A percentile compares a stretch with the other conserved stretches of the same genome.
Evolutionary conservation across 1,284 basidiomycete genomes (phyloP).

Genomic region (Ganoderma resinaceum): DNA sequence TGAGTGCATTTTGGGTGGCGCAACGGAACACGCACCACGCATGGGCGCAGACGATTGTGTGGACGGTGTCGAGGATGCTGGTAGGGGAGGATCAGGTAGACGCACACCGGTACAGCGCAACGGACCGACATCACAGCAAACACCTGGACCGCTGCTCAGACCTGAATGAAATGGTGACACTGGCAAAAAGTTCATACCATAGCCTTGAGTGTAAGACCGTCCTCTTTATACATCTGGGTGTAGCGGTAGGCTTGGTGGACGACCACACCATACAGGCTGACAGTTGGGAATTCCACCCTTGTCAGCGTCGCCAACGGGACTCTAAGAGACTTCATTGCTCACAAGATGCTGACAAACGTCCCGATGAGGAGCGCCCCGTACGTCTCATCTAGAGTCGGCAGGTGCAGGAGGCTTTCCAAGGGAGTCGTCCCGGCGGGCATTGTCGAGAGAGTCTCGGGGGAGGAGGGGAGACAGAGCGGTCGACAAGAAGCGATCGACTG

Average conservation of each 20-base stretch:
- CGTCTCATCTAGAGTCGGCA: slow-evolving; percentile 8
- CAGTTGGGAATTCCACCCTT: neutral
- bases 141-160: neutral
- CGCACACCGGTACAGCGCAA: neutral
- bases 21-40: slow-evolving; percentile 4
- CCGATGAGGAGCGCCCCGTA: slow-evolving; percentile 9
- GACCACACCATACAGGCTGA: slow-evolving; percentile 12
- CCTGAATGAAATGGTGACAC: neutral
- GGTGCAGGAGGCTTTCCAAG: neutral
- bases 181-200: neutral
- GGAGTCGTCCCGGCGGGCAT: neutral
- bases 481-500: neutral
- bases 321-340: neutral
- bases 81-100: neutral
- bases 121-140: neutral
- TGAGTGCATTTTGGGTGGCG: too few species aligned
- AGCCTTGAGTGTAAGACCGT: neutral
- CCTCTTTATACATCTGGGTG: slow-evolving; percentile 1
- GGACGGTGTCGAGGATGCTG: slow-evolving; percentile 12
- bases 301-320: neutral
- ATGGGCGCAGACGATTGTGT: slow-evolving; percentile 7
- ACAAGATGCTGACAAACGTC: slow-evolving; percentile 5
- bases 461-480: neutral
- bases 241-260: slow-evolving; percentile 16
- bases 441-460: neutral